phyloP scores from a whole-genome alignment of 192 early-diverging fungal genomes.

The Coemansia sp. region DNA sequence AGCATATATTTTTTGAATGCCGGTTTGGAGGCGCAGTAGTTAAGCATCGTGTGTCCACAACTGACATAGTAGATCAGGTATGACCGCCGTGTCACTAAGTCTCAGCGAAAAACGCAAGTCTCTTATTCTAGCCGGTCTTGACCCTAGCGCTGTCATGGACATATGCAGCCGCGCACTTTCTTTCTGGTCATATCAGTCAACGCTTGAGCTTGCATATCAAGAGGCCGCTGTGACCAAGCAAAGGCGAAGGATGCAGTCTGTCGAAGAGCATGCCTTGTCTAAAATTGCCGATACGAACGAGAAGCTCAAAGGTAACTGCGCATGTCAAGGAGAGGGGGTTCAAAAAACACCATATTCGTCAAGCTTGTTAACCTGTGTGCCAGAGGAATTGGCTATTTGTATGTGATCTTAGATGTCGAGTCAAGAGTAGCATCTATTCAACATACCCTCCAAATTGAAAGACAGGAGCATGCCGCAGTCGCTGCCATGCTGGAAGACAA shows the following conservation, averaged over 20 bases:
- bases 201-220: conserved; percentile 58
- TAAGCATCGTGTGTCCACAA: neutral
- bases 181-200: conserved; percentile 66
- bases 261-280: conserved; percentile 28
- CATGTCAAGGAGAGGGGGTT: neutral
- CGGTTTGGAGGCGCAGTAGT: too few species aligned
- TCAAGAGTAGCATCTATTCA: conserved; percentile 16
- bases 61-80: conserved; percentile 41
- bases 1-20: too few species aligned
- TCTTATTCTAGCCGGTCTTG: conserved; percentile 64
- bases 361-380: neutral
- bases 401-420: conserved; percentile 23
- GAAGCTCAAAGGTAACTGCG: conserved; percentile 23
- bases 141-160: conserved; percentile 62
- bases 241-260: conserved; percentile 32
- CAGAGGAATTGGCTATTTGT: neutral
- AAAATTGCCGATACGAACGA: conserved; percentile 7
- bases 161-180: conserved; percentile 63
- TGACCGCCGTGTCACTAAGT: conserved; percentile 58
- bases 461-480: conserved; percentile 21
- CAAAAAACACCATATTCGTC: neutral
- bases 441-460: conserved; percentile 19
- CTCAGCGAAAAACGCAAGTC: conserved; percentile 67
- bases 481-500: conserved; percentile 52
- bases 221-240: conserved; percentile 29